Conservation (phyloP, 805 yeast genomes). For the Sporopachydermia quercuum region DNA sequence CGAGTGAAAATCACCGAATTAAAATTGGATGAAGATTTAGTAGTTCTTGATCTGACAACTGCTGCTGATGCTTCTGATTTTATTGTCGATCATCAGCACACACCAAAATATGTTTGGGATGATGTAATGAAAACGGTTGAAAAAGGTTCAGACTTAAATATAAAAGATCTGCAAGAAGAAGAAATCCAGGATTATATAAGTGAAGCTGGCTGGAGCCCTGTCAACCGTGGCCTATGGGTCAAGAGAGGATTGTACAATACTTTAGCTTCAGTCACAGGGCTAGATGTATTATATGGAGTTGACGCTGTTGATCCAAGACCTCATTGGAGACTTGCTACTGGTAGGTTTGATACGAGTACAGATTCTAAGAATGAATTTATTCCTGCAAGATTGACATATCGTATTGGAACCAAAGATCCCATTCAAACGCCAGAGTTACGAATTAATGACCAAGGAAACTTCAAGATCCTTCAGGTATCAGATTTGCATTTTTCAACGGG, state of each 20-base stretch:
- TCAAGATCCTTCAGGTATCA: conserved; percentile 78
- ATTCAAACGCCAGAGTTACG: conserved; percentile 19
- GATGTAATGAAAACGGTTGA: conserved; percentile 7
- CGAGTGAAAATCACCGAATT: conserved; percentile 6
- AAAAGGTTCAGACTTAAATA: conserved; percentile 6
- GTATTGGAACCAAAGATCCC: conserved; percentile 7
- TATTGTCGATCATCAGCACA: conserved; percentile 13
- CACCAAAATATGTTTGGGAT: conserved; percentile 18
- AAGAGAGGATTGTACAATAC: conserved; percentile 29
- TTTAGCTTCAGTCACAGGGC: conserved; percentile 31
- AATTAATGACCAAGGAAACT: conserved; percentile 30
- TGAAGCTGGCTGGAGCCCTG: conserved; percentile 20
- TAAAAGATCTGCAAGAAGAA: conserved; percentile 8
- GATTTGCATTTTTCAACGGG: conserved; percentile 88
- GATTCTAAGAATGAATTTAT: neutral
- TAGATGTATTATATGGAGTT: conserved; percentile 58
- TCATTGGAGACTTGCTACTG: conserved; percentile 35
- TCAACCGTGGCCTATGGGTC: conserved; percentile 42
- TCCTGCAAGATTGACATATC: neutral
- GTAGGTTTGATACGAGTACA: neutral
- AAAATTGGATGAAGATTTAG: conserved; percentile 9
- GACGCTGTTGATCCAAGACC: conserved; percentile 69
- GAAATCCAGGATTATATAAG: conserved; percentile 11
- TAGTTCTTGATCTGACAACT: conserved; percentile 23
- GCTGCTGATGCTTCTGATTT: conserved; percentile 14